Evolutionary conservation across 306 rosid species (phyloP).

Genomic region (Lathyrus sativus): DNA sequence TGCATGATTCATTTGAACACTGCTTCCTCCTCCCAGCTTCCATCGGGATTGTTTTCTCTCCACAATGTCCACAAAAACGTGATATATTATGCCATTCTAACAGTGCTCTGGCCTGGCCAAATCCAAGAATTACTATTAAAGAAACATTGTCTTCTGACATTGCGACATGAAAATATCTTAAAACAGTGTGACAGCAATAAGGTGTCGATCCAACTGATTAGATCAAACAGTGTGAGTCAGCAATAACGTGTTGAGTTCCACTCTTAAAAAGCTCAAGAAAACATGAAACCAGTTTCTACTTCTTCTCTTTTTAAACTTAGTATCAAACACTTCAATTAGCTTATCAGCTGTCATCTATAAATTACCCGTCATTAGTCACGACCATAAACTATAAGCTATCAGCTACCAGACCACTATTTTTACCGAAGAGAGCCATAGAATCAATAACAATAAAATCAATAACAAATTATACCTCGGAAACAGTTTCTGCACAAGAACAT

Average conservation of each 20-base stretch:
- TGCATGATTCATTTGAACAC: slow-evolving; percentile 75
- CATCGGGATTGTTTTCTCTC: slow-evolving; percentile 70
- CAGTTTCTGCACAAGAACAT: neutral
- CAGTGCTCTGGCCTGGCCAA: slow-evolving; percentile 83
- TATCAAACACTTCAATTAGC: too few relatives aligned
- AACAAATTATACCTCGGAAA: neutral
- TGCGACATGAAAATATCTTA: neutral
- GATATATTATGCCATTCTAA: slow-evolving; percentile 82
- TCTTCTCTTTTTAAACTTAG: neutral
- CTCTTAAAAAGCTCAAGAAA: neutral
- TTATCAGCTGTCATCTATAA: too few relatives aligned
- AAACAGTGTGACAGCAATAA: neutral
- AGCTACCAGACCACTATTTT: too few relatives aligned
- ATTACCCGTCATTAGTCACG: too few relatives aligned
- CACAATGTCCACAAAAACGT: slow-evolving; percentile 84
- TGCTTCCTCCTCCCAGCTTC: slow-evolving; percentile 88
- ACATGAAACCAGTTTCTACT: neutral
- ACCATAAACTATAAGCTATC: too few relatives aligned
- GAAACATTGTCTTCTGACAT: neutral
- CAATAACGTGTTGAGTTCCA: neutral
- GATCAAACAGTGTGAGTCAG: neutral
- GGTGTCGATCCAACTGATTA: neutral
- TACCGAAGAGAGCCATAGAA: neutral
- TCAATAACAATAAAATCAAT: neutral
- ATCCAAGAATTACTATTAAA: slow-evolving; percentile 34